A percentile compares a stretch with the other conserved stretches of the same genome.
Evolutionary conservation across 2,329 filamentous ascomycete species (phyloP).

Genomic region (Trichothecium roseum): DNA sequence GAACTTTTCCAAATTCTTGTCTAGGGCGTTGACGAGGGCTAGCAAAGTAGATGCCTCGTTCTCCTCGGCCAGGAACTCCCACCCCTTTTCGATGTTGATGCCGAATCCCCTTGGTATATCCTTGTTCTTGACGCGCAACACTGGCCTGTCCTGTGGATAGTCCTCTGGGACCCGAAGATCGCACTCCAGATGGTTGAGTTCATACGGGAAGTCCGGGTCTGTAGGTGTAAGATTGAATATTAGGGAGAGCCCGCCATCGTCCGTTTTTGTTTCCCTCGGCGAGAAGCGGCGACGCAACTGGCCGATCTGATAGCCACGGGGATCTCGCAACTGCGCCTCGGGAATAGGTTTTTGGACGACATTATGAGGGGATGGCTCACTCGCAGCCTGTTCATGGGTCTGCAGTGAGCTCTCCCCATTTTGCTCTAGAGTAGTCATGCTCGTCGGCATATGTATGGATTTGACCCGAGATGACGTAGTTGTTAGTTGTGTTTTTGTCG

Average conservation of each 20-base stretch:
- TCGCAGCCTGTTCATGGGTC: no score
- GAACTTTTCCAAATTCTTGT: conserved; percentile 61
- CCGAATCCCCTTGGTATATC: conserved; percentile 62
- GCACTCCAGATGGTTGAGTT: conserved; percentile 59
- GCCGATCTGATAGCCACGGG: conserved; percentile 62
- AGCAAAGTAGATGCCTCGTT: conserved; percentile 50
- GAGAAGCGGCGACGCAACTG: conserved; percentile 61
- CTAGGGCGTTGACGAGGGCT: conserved; percentile 56
- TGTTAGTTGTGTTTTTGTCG: no score
- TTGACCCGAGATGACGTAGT: no score
- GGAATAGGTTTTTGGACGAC: no score
- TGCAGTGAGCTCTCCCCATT: no score
- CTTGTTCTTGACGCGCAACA: conserved; percentile 54
- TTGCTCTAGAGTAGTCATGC: no score
- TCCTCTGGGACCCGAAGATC: conserved; percentile 51
- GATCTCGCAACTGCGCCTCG: conserved; percentile 29
- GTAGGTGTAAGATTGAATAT: conserved; percentile 59
- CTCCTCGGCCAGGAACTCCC: conserved; percentile 51
- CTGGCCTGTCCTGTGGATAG: conserved; percentile 51
- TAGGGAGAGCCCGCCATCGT: conserved; percentile 43
- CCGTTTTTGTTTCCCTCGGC: conserved; percentile 30
- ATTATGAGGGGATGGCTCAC: no score
- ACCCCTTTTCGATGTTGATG: conserved; percentile 68
- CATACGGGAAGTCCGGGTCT: conserved; percentile 77
- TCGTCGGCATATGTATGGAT: no score